Evolutionary conservation across 202 grass and related monocot genomes (phyloP).

Genomic region (Tripidium arundinaceum): DNA sequence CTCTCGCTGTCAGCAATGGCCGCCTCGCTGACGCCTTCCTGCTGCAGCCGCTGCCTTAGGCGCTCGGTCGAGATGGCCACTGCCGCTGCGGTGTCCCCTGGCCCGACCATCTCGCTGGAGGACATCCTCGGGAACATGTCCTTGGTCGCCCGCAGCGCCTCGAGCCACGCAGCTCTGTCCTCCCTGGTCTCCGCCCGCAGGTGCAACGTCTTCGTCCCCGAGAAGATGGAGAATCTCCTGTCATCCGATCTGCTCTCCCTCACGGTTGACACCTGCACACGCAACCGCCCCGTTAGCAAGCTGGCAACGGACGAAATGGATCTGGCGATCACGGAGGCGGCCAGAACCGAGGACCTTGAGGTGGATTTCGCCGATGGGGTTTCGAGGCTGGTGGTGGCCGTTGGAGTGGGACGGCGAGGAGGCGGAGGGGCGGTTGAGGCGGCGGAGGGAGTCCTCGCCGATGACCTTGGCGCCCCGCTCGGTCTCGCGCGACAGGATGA

Average conservation of each 20-base stretch:
- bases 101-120: conserved; percentile 72
- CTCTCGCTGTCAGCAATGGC: conserved; percentile 73
- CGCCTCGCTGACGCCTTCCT: conserved; percentile 60
- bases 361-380: conserved; percentile 88
- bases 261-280: conserved; percentile 80
- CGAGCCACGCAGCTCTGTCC: conserved; percentile 74
- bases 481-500: conserved; percentile 65
- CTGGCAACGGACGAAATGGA: conserved; percentile 31
- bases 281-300: conserved; percentile 20
- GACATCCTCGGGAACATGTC: conserved; percentile 98
- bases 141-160: conserved; percentile 75
- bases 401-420: conserved; percentile 34
- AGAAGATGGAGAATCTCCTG: conserved; percentile 87
- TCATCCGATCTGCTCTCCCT: conserved; percentile 96
- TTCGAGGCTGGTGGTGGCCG: conserved; percentile 47
- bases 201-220: conserved; percentile 81
- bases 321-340: conserved; percentile 41
- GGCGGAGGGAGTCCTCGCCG: conserved; percentile 75
- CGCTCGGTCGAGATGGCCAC: conserved; percentile 57
- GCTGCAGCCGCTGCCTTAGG: conserved; percentile 65
- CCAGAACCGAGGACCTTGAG: conserved; percentile 57
- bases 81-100: conserved; percentile 39
- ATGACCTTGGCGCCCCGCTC: conserved; percentile 86
- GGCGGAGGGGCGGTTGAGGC: conserved; percentile 46
- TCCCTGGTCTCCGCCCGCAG: conserved; percentile 88